Evolutionary conservation across 2,329 filamentous ascomycete species (phyloP).

Genomic region (Neonectria punicea): DNA sequence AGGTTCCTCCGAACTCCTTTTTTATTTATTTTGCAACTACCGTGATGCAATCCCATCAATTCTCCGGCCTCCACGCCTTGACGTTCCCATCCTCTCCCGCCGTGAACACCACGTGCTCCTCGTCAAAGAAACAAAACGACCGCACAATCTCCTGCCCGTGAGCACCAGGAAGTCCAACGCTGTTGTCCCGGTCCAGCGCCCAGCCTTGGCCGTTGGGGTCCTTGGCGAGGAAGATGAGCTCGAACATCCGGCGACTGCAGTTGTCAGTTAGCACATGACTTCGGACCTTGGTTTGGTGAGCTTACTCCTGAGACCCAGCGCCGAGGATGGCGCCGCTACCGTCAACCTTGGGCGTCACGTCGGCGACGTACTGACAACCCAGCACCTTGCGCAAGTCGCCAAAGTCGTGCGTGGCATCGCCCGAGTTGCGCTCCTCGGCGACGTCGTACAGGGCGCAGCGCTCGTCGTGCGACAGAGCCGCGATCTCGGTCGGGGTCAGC

Average conservation of each 20-base stretch:
- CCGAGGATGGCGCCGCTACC: conserved; percentile 70
- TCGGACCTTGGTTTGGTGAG: conserved; percentile 42
- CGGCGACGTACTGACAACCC: conserved; percentile 78
- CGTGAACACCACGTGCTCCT: conserved; percentile 67
- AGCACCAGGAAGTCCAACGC: conserved; percentile 69
- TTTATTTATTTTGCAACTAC: neutral
- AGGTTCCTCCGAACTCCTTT: neutral
- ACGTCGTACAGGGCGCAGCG: conserved; percentile 78
- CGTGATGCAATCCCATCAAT: conserved; percentile 36
- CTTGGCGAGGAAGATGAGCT: conserved; percentile 68
- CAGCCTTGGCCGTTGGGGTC: conserved; percentile 56
- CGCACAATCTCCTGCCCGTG: conserved; percentile 73
- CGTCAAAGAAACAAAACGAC: conserved; percentile 71
- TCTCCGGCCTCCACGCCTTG: conserved; percentile 63
- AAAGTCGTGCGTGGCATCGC: conserved; percentile 66
- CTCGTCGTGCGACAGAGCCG: conserved; percentile 82
- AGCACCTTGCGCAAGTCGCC: conserved; percentile 76
- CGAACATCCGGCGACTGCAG: conserved; percentile 64
- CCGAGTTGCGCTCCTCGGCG: conserved; percentile 70
- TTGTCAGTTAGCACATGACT: neutral
- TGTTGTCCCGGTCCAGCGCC: conserved; percentile 64
- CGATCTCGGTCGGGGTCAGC: conserved; percentile 71
- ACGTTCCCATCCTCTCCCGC: conserved; percentile 68
- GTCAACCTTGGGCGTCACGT: conserved; percentile 70
- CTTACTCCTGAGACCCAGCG: conserved; percentile 74